phyloP scores from a whole-genome alignment of 306 rosid species.

The Malus sieversii region DNA sequence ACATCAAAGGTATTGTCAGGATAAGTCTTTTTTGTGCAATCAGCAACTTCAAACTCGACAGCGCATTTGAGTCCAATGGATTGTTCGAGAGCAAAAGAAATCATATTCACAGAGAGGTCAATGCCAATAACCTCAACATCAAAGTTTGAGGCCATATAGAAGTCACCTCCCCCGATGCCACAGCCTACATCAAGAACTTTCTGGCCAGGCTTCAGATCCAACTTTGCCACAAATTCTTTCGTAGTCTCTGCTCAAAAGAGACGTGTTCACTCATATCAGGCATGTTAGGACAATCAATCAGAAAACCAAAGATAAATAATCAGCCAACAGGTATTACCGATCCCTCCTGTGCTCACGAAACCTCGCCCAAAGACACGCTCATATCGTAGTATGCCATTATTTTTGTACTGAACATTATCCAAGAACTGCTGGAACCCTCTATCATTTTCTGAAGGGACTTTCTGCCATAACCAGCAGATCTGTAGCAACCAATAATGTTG shows the following conservation, averaged over 20 bases:
- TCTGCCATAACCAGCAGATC: conserved; percentile 82
- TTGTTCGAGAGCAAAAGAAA: conserved; percentile 79
- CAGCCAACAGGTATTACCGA: conserved; percentile 21
- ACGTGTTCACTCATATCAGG: background rate
- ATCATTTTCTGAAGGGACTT: conserved; percentile 35
- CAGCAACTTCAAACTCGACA: conserved; percentile 87
- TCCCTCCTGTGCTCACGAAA: conserved; percentile 47
- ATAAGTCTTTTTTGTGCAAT: conserved; percentile 69
- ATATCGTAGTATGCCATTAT: conserved; percentile 39
- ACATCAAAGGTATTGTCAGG: conserved; percentile 68
- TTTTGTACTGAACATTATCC: conserved; percentile 44
- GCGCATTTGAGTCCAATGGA: conserved; percentile 69
- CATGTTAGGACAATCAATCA: background rate
- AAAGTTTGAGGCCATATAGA: conserved; percentile 80
- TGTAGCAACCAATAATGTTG: conserved; percentile 26
- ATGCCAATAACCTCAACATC: conserved; percentile 83
- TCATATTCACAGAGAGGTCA: conserved; percentile 90
- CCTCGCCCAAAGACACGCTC: conserved; percentile 49
- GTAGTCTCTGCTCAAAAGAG: conserved; percentile 66
- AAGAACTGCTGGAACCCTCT: conserved; percentile 43
- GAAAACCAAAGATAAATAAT: background rate
- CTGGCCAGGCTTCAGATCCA: conserved; percentile 75
- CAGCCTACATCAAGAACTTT: conserved; percentile 93
- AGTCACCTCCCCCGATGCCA: conserved; percentile 95
- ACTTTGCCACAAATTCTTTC: conserved; percentile 65